phyloP scores from a whole-genome alignment of 139 green algal species.

The Parachlorella kessleri region DNA sequence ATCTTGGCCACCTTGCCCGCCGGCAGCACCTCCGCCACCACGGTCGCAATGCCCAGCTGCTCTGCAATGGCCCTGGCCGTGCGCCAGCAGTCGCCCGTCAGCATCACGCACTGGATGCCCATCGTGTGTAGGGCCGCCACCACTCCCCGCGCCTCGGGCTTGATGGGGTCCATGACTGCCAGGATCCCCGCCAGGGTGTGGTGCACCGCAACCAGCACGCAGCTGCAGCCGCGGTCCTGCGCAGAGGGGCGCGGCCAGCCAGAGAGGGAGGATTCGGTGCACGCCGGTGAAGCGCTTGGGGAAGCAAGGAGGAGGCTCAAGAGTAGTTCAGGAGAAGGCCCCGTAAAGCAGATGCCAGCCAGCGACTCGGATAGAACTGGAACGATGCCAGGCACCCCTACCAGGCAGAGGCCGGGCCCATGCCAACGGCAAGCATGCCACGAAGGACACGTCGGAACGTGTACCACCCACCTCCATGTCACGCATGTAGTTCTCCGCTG shows the following conservation, averaged over 20 bases:
- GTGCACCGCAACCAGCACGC: slow-evolving; percentile 67
- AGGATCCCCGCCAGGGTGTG: slow-evolving; percentile 61
- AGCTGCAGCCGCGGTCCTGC: slow-evolving; percentile 58
- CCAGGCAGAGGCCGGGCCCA: no score
- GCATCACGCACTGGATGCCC: slow-evolving; percentile 65
- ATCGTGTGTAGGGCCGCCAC: slow-evolving; percentile 65
- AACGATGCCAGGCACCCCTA: no score
- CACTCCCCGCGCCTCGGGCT: slow-evolving; percentile 89
- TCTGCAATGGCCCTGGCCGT: slow-evolving; percentile 77
- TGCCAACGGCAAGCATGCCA: no score
- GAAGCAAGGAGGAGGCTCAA: not conserved
- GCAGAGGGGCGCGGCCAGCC: not conserved
- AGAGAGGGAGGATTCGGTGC: no score
- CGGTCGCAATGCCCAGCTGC: slow-evolving; percentile 66
- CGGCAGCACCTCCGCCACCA: slow-evolving; percentile 55
- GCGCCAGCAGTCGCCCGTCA: slow-evolving; percentile 93
- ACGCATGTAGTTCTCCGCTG: slow-evolving; percentile 59
- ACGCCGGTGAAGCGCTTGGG: no score
- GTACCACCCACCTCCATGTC: slow-evolving; percentile 44
- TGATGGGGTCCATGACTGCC: slow-evolving; percentile 86
- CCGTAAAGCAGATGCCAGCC: not conserved
- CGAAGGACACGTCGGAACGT: no score
- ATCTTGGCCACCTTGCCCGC: slow-evolving; percentile 70
- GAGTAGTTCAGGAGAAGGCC: not conserved
- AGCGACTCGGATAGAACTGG: no score